phyloP scores from a whole-genome alignment of 2,329 filamentous ascomycete species.

The Ophiocordyceps camponoti-leonardi region DNA sequence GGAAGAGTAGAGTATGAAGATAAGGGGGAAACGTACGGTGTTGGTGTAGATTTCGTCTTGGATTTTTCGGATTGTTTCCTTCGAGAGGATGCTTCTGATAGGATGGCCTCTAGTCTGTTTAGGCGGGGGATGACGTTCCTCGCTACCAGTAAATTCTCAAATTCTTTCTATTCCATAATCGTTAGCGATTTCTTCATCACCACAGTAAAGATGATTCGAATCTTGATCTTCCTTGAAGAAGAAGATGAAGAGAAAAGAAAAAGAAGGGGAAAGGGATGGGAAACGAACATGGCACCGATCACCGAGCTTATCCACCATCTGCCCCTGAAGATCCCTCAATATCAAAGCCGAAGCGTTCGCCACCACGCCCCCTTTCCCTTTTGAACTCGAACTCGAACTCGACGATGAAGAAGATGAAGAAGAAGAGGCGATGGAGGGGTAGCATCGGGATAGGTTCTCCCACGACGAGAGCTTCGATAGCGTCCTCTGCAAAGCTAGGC shows the following conservation, averaged over 20 bases:
- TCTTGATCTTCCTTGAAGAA: too few relatives aligned
- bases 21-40: conserved; percentile 22
- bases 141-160: conserved; percentile 32
- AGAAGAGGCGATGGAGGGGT: conserved; percentile 45
- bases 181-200: too few relatives aligned
- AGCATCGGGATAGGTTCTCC: conserved; percentile 42
- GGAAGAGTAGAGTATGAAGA: too few relatives aligned
- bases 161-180: too few relatives aligned
- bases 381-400: too few relatives aligned
- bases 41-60: conserved; percentile 15
- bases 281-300: conserved; percentile 27
- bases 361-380: too few relatives aligned
- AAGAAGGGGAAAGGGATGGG: conserved; percentile 5
- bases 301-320: conserved; percentile 38
- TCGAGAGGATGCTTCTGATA: conserved; percentile 27
- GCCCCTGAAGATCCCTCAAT: conserved; percentile 35
- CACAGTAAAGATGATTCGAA: too few relatives aligned
- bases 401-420: too few relatives aligned
- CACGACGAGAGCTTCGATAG: conserved; percentile 35
- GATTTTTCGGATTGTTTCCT: conserved; percentile 1
- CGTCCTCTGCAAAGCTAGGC: conserved; percentile 32
- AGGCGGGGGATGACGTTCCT: conserved; percentile 37
- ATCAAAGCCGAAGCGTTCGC: too few relatives aligned
- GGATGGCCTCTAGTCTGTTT: conserved; percentile 40
- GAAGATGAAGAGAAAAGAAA: too few relatives aligned